Evolutionary conservation across 768 basidiomycete species (phyloP).

Genomic region (Agrocybe chaxingu): DNA sequence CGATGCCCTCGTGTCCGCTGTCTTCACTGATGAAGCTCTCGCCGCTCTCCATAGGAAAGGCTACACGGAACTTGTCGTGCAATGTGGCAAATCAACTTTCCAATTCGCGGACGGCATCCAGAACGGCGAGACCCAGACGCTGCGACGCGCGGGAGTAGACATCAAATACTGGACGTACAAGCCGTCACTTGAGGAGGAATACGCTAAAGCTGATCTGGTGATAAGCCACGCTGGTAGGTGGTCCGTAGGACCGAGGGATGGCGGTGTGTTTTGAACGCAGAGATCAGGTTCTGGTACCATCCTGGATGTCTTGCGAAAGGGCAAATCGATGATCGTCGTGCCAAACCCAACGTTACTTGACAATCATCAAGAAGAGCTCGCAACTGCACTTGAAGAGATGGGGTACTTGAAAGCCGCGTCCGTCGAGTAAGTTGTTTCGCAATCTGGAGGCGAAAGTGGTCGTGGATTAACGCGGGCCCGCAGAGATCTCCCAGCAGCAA

Average conservation of each 20-base stretch:
- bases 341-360: slow-evolving; percentile 88
- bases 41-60: slow-evolving; percentile 48
- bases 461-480: neutral
- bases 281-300: slow-evolving; percentile 88
- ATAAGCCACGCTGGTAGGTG: slow-evolving; percentile 90
- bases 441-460: neutral
- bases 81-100: slow-evolving; percentile 72
- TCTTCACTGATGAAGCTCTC: slow-evolving; percentile 58
- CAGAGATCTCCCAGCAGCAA: slow-evolving; percentile 55
- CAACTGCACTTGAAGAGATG: slow-evolving; percentile 56
- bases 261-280: neutral
- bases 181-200: slow-evolving; percentile 63
- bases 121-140: slow-evolving; percentile 21
- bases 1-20: slow-evolving; percentile 63
- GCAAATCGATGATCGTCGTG: slow-evolving; percentile 79
- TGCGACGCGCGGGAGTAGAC: slow-evolving; percentile 38
- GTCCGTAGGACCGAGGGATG: neutral
- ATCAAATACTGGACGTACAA: slow-evolving; percentile 76
- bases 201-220: slow-evolving; percentile 67
- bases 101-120: slow-evolving; percentile 28
- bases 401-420: slow-evolving; percentile 57
- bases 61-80: slow-evolving; percentile 63
- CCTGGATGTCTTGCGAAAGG: slow-evolving; percentile 75
- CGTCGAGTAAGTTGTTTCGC: slow-evolving; percentile 47
- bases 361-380: slow-evolving; percentile 92